A percentile compares a stretch with the other conserved stretches of the same genome.
phyloP scores from a whole-genome alignment of 495 filamentous ascomycete species.

The Chaetomium tenue region DNA sequence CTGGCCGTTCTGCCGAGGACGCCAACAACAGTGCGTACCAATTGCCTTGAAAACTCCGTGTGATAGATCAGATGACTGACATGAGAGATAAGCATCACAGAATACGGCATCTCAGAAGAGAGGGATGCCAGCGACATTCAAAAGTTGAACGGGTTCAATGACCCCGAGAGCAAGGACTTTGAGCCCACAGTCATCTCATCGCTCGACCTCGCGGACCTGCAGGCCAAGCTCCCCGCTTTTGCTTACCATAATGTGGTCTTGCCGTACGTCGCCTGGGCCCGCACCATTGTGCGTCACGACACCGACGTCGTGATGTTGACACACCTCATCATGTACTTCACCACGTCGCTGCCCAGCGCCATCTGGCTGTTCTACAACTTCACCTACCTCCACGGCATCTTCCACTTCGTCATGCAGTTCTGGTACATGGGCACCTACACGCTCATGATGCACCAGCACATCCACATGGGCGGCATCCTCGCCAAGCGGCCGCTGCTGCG shows the following conservation, averaged over 20 bases:
- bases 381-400: conserved; percentile 10
- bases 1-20: not conserved
- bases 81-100: conserved; percentile 3
- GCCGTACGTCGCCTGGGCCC: conserved; percentile 7
- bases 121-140: conserved; percentile 1
- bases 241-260: not conserved
- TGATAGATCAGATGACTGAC: not conserved
- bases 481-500: conserved; percentile 1
- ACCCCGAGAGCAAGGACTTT: conserved; percentile 3
- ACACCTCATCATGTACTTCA: conserved; percentile 7
- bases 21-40: not conserved
- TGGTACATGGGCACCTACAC: conserved; percentile 14
- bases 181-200: conserved; percentile 6
- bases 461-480: conserved; percentile 8
- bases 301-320: conserved; percentile 7
- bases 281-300: conserved; percentile 2
- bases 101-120: conserved; percentile 10
- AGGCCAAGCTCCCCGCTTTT: not conserved
- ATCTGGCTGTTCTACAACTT: conserved; percentile 9
- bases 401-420: conserved; percentile 14
- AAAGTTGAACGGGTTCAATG: not conserved
- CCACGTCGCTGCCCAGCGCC: conserved; percentile 14
- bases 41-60: not conserved
- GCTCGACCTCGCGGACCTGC: conserved; percentile 3
- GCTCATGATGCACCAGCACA: conserved; percentile 16